A percentile compares a stretch with the other conserved stretches of the same genome.
Conservation (phyloP, 768 basidiomycete species). For the Antrodiella citrinella region DNA sequence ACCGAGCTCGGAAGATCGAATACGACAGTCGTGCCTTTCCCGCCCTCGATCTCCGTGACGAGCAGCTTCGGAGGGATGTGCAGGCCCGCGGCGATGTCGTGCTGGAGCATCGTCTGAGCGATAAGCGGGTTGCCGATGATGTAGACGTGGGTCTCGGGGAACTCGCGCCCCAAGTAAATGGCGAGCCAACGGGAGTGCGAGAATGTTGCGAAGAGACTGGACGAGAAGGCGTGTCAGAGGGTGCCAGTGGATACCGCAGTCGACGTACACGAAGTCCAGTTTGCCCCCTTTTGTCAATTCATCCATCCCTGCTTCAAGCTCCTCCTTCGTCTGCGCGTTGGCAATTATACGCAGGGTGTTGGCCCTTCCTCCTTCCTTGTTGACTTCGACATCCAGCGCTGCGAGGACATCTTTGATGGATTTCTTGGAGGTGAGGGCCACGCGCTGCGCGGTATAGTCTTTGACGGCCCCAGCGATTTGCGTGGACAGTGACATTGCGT, state of each 20-base stretch:
- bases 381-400: constrained; percentile 2
- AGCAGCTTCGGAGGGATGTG: constrained; percentile 42
- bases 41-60: constrained; percentile 31
- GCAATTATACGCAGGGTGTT: neutral
- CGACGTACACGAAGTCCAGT: constrained; percentile 8
- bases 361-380: constrained; percentile 2
- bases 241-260: neutral
- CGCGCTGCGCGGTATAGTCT: constrained; percentile 3
- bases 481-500: no score
- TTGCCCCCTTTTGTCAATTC: constrained; percentile 7
- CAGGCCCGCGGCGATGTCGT: constrained; percentile 32
- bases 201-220: constrained; percentile 1
- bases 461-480: neutral
- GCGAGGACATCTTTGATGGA: constrained; percentile 1
- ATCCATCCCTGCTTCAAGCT: constrained; percentile 4
- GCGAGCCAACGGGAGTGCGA: constrained; percentile 7
- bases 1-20: constrained; percentile 43
- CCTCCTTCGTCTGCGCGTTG: constrained; percentile 1
- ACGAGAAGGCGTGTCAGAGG: neutral
- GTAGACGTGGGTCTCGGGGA: constrained; percentile 28
- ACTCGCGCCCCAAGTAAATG: neutral
- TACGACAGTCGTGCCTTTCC: constrained; percentile 31
- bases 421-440: constrained; percentile 7
- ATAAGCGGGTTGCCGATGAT: constrained; percentile 44
- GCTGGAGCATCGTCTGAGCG: constrained; percentile 35